A percentile compares a stretch with the other conserved stretches of the same genome.
phyloP scores from a whole-genome alignment of 805 yeast genomes.

The Candida xyloterini region DNA sequence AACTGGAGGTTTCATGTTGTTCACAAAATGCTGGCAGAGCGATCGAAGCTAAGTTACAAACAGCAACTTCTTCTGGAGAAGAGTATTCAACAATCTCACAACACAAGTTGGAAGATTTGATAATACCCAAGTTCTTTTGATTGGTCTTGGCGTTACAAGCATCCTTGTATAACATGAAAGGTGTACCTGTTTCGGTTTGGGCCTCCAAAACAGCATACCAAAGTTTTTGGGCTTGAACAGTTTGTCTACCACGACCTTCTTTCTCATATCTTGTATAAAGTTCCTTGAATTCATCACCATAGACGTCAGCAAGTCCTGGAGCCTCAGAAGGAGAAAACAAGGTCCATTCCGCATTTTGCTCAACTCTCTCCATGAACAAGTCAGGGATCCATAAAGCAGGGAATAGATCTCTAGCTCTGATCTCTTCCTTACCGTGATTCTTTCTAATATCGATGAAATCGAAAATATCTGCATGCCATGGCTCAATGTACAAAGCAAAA shows the following conservation, averaged over 20 bases:
- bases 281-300: conserved; percentile 54
- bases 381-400: conserved; percentile 65
- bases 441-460: conserved; percentile 59
- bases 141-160: conserved; percentile 58
- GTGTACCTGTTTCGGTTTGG: conserved; percentile 64
- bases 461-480: conserved; percentile 62
- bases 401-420: conserved; percentile 60
- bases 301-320: conserved; percentile 51
- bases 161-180: conserved; percentile 62
- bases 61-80: conserved; percentile 56
- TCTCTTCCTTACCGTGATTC: conserved; percentile 64
- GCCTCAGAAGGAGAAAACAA: conserved; percentile 59
- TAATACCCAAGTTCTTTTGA: conserved; percentile 58
- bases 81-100: conserved; percentile 64
- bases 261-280: conserved; percentile 51
- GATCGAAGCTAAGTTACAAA: conserved; percentile 59
- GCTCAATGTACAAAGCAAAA: conserved; percentile 57
- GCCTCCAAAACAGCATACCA: conserved; percentile 62
- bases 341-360: conserved; percentile 54
- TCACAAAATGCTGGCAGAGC: conserved; percentile 57
- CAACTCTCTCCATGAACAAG: conserved; percentile 59
- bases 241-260: conserved; percentile 47
- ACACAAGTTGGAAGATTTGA: conserved; percentile 60
- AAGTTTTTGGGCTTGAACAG: conserved; percentile 56
- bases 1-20: conserved; percentile 37